Conservation (phyloP, 176 grass and related monocot genomes). For the Aegilops tauschii region DNA sequence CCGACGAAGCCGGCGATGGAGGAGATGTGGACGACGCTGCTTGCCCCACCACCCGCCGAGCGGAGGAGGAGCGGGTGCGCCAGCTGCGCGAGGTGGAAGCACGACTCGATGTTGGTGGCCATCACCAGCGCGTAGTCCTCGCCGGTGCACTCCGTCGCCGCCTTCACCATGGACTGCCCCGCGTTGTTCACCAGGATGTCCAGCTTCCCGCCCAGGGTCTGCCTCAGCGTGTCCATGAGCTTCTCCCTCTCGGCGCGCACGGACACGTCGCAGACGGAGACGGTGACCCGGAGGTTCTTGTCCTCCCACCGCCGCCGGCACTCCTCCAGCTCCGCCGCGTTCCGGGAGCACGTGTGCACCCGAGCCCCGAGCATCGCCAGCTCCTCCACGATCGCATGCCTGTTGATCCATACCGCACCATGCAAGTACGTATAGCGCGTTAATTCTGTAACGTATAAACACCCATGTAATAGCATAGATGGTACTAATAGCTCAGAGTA, state of each 20-base stretch:
- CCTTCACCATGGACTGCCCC: constrained; percentile 3
- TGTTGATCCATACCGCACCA: background rate
- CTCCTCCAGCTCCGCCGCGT: constrained; percentile 2
- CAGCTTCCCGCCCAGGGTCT: background rate
- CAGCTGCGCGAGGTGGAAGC: constrained; percentile 13
- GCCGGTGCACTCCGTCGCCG: background rate
- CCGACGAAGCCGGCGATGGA: background rate
- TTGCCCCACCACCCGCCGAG: background rate
- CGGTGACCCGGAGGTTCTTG: background rate
- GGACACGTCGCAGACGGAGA: constrained; percentile 8
- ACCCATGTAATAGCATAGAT: background rate
- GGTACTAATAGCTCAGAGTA: background rate
- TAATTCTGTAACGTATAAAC: background rate
- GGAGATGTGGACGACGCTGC: constrained; percentile 15
- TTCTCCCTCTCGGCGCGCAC: constrained; percentile 15
- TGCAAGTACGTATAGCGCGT: background rate
- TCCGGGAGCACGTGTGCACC: constrained; percentile 18
- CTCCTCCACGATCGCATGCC: constrained; percentile 11
- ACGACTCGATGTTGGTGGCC: constrained; percentile 5
- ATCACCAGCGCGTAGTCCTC: constrained; percentile 15
- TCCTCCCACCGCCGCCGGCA: background rate
- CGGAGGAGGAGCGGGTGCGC: background rate
- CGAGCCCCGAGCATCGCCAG: background rate
- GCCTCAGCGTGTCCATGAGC: background rate
- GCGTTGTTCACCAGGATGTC: constrained; percentile 18